Conservation (phyloP, 495 filamentous ascomycete species). For the Articulospora tetracladia region DNA sequence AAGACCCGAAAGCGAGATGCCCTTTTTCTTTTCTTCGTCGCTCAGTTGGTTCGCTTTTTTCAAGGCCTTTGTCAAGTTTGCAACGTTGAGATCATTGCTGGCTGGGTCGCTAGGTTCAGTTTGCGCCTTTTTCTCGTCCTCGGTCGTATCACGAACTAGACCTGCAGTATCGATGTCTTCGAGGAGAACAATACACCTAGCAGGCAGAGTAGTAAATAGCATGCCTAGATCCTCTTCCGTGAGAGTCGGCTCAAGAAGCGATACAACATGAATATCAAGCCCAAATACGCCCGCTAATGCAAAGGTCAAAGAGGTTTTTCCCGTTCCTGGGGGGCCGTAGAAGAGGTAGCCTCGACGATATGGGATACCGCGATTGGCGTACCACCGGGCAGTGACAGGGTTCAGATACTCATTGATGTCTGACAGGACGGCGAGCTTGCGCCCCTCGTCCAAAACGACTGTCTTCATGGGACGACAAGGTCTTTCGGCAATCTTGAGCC, state of each 20-base stretch:
- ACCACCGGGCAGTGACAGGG: slow-evolving; percentile 53
- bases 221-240: slow-evolving; percentile 66
- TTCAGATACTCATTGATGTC: slow-evolving; percentile 91
- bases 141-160: slow-evolving; percentile 44
- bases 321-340: slow-evolving; percentile 67
- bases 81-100: slow-evolving; percentile 13
- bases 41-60: slow-evolving; percentile 28
- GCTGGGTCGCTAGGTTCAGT: slow-evolving; percentile 17
- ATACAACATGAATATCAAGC: slow-evolving; percentile 63
- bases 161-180: slow-evolving; percentile 72
- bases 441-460: slow-evolving; percentile 70
- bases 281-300: slow-evolving; percentile 68
- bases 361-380: slow-evolving; percentile 77
- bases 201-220: slow-evolving; percentile 63
- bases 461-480: slow-evolving; percentile 76
- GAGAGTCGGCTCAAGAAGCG: slow-evolving; percentile 54
- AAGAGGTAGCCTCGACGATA: slow-evolving; percentile 88
- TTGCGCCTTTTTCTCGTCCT: slow-evolving; percentile 13
- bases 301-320: slow-evolving; percentile 58
- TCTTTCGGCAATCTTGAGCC: slow-evolving; percentile 64
- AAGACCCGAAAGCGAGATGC: slow-evolving; percentile 69
- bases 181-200: slow-evolving; percentile 62
- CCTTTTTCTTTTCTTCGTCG: slow-evolving; percentile 30
- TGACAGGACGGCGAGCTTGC: slow-evolving; percentile 66
- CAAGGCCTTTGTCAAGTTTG: slow-evolving; percentile 16